Conservation (phyloP, 495 filamentous ascomycete species). For the Hyaloscypha variabilis region DNA sequence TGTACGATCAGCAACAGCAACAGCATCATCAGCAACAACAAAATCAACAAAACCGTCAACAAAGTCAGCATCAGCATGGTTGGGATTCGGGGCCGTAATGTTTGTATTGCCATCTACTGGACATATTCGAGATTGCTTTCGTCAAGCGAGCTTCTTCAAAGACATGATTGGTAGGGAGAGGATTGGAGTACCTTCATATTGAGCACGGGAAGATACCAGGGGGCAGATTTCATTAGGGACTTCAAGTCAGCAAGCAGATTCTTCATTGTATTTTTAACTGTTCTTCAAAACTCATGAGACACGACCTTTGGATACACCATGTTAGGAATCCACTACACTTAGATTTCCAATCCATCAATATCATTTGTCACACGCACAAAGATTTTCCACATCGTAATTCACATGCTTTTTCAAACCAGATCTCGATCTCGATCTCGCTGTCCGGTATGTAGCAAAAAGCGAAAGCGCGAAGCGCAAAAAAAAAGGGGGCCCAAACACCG, state of each 20-base stretch:
- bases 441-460: too few relatives aligned
- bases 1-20: conserved; percentile 7
- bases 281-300: neutral
- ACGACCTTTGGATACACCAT: neutral
- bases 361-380: too few relatives aligned
- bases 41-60: too few relatives aligned
- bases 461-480: neutral
- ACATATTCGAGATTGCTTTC: neutral
- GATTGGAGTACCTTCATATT: neutral
- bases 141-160: neutral
- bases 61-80: conserved; percentile 10
- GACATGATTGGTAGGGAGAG: neutral
- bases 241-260: neutral
- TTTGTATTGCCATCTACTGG: neutral
- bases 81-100: conserved; percentile 15
- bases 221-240: neutral
- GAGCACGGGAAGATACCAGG: neutral
- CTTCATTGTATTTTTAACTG: conserved; percentile 14
- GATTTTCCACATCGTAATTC: too few relatives aligned
- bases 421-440: too few relatives aligned
- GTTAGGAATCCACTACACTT: too few relatives aligned
- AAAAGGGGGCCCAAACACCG: neutral
- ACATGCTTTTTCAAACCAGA: neutral
- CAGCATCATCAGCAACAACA: conserved; percentile 2
- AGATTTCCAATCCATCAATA: too few relatives aligned